Conservation (phyloP, 2,329 filamentous ascomycete species). For the Fusarium cyanostomum region DNA sequence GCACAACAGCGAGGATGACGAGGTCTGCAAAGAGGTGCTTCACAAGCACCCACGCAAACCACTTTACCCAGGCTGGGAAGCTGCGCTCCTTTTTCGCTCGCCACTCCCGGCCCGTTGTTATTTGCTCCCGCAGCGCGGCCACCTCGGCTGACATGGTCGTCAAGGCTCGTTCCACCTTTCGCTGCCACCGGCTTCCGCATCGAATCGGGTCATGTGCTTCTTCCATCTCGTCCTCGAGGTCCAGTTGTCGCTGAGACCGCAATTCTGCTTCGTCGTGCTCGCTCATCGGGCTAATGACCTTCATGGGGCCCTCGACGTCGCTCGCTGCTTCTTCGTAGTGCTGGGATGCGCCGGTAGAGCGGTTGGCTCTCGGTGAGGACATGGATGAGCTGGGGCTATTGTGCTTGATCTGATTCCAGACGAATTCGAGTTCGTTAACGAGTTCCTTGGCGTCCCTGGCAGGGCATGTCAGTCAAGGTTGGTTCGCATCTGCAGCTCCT, state of each 20-base stretch:
- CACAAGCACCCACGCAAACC: constrained; percentile 73
- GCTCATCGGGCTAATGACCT: constrained; percentile 85
- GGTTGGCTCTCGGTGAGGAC: constrained; percentile 62
- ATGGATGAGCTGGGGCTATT: constrained; percentile 75
- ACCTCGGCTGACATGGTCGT: constrained; percentile 93
- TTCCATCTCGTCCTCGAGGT: constrained; percentile 57
- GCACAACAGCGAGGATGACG: constrained; percentile 69
- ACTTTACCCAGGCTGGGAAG: constrained; percentile 74
- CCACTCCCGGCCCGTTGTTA: constrained; percentile 79
- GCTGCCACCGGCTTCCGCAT: constrained; percentile 73
- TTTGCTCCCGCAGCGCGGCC: constrained; percentile 89
- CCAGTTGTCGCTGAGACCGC: constrained; percentile 59
- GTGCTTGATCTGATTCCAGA: constrained; percentile 97
- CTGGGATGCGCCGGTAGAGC: constrained; percentile 45
- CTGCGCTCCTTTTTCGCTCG: constrained; percentile 71
- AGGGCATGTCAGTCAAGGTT: constrained; percentile 30
- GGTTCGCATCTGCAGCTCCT: background rate
- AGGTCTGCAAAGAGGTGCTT: constrained; percentile 81
- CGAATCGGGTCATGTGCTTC: constrained; percentile 43
- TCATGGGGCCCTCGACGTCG: constrained; percentile 66
- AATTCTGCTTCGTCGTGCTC: constrained; percentile 77
- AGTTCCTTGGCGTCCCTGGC: constrained; percentile 81
- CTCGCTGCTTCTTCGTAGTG: constrained; percentile 59
- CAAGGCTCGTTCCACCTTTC: constrained; percentile 83
- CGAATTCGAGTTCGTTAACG: constrained; percentile 95